phyloP scores from a whole-genome alignment of 2,329 filamentous ascomycete species.

The Fusarium sarcochroum region DNA sequence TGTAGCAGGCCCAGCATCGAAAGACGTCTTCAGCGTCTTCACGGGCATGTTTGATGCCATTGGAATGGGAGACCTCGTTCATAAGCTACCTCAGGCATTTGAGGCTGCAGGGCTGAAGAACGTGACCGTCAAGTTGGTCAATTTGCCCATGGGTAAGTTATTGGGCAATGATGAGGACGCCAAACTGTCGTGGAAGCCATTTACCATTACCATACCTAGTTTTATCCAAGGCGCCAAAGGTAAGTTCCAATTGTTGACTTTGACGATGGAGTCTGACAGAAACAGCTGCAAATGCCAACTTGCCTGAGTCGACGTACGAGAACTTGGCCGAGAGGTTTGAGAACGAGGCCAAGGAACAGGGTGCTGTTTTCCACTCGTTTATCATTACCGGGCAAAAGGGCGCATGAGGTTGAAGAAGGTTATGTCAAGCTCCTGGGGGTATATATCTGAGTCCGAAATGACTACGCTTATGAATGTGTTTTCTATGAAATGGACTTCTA shows the following conservation, averaged over 20 bases:
- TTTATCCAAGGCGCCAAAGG: conserved; percentile 14
- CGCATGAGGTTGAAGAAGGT: not conserved
- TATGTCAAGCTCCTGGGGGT: not conserved
- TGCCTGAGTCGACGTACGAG: not conserved
- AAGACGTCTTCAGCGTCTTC: conserved; percentile 11
- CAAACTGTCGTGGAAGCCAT: conserved; percentile 10
- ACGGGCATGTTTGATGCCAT: conserved; percentile 21
- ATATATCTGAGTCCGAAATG: no score
- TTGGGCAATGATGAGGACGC: conserved; percentile 1
- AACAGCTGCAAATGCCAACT: conserved; percentile 1
- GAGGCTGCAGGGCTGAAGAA: not conserved
- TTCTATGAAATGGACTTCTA: no score
- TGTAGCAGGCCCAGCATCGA: not conserved
- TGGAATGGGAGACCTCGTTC: conserved; percentile 6
- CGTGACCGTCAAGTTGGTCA: not conserved
- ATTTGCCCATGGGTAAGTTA: conserved; percentile 22
- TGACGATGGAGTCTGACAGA: not conserved
- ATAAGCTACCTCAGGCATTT: not conserved
- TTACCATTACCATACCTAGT: conserved; percentile 16
- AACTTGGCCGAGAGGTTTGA: conserved; percentile 22
- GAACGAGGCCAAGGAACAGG: conserved; percentile 13
- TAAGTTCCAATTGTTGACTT: not conserved
- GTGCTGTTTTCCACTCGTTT: conserved; percentile 12
- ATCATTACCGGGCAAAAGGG: conserved; percentile 12
- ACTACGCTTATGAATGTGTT: no score